phyloP scores from a whole-genome alignment of 164 flowering plant genomes.

The Vitis riparia region DNA sequence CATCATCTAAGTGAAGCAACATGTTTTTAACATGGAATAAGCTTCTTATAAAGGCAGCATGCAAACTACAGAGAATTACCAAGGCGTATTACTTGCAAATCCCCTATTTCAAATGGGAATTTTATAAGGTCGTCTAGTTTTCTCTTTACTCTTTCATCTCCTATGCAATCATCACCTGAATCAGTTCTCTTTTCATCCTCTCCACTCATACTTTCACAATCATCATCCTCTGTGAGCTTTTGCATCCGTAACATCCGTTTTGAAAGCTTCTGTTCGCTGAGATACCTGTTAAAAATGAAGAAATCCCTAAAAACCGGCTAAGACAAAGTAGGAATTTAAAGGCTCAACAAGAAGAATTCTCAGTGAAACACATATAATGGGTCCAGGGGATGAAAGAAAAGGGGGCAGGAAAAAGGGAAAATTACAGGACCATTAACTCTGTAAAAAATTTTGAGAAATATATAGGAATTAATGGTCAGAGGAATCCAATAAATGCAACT shows the following conservation, averaged over 20 bases:
- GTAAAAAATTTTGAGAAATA: not conserved
- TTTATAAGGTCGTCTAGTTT: constrained; percentile 14
- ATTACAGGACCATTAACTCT: not conserved
- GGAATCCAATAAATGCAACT: not conserved
- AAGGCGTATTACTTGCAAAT: constrained; percentile 57
- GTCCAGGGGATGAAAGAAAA: not conserved
- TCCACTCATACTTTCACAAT: constrained; percentile 36
- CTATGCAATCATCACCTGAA: constrained; percentile 38
- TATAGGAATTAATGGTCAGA: not conserved
- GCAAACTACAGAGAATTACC: constrained; percentile 37
- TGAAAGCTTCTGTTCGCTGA: constrained; percentile 73
- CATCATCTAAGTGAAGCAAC: not conserved
- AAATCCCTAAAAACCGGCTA: not conserved
- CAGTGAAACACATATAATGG: not conserved
- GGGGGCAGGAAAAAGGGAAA: not conserved
- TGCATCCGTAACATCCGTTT: constrained; percentile 57
- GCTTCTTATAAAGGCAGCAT: not conserved
- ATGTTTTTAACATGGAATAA: not conserved
- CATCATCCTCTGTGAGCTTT: constrained; percentile 33
- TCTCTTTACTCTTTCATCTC: constrained; percentile 22
- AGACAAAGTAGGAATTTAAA: not conserved
- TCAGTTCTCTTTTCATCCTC: constrained; percentile 42
- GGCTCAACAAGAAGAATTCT: not conserved
- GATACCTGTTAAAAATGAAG: constrained; percentile 51
- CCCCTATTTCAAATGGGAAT: constrained; percentile 52